phyloP scores from a whole-genome alignment of 257 asterid species.

The Nicotiana benthamiana region DNA sequence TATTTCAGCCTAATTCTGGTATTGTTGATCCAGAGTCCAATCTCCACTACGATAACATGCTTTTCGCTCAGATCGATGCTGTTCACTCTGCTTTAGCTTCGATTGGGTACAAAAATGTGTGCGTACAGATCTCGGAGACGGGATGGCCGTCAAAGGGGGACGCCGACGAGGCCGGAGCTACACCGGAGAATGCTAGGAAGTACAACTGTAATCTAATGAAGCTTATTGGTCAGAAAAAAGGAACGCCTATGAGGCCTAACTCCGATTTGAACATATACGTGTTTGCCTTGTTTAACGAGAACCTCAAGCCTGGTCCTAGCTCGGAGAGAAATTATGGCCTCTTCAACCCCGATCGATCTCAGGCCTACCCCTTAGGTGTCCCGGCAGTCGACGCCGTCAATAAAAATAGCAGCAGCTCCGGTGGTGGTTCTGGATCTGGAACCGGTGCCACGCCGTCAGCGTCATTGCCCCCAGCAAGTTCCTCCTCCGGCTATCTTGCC shows the following conservation, averaged over 20 bases:
- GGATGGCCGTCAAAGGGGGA: constrained; percentile 97
- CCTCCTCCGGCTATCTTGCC: constrained; percentile 36
- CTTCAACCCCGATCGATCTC: constrained; percentile 73
- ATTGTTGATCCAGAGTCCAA: constrained; percentile 39
- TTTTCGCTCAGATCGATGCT: constrained; percentile 79
- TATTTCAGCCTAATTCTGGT: constrained; percentile 46
- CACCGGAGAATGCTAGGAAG: constrained; percentile 62
- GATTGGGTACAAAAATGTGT: constrained; percentile 56
- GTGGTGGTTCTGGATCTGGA: not conserved
- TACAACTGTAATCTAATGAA: constrained; percentile 59
- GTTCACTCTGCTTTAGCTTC: constrained; percentile 57
- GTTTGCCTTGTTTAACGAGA: constrained; percentile 80
- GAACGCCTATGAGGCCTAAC: constrained; percentile 75
- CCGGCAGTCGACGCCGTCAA: constrained; percentile 14
- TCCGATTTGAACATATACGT: constrained; percentile 49
- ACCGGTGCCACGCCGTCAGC: not conserved
- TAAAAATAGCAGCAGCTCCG: not conserved
- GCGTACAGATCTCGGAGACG: constrained; percentile 81
- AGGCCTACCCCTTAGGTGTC: constrained; percentile 56
- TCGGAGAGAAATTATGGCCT: constrained; percentile 86
- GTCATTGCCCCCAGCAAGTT: constrained; percentile 21
- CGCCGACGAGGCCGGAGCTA: constrained; percentile 68
- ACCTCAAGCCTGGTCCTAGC: constrained; percentile 81
- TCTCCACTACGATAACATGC: constrained; percentile 69
- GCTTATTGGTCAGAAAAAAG: constrained; percentile 48